phyloP scores from a whole-genome alignment of 495 filamentous ascomycete species.

The Neurospora sublineolata region DNA sequence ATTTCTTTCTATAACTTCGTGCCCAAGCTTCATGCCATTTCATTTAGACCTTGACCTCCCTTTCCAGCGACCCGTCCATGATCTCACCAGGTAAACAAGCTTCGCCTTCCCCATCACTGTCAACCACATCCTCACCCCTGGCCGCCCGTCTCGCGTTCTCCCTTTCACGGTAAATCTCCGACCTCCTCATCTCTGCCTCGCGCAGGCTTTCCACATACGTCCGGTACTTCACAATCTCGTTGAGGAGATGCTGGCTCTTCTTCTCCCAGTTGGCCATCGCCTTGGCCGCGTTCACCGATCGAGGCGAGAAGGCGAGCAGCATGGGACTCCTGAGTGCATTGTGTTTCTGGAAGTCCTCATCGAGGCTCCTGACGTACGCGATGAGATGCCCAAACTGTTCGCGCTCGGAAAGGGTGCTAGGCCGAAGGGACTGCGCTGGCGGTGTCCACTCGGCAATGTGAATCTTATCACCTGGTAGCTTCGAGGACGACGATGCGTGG shows the following conservation, averaged over 20 bases:
- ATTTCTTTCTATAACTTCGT: neutral
- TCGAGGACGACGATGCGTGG: slow-evolving; percentile 10
- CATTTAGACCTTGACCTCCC: neutral
- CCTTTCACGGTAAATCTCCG: slow-evolving; percentile 39
- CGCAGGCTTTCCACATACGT: slow-evolving; percentile 81
- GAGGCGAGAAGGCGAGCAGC: slow-evolving; percentile 79
- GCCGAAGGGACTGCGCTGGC: slow-evolving; percentile 80
- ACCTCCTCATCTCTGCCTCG: slow-evolving; percentile 28
- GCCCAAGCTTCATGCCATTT: neutral
- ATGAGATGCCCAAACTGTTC: slow-evolving; percentile 69
- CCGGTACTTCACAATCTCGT: slow-evolving; percentile 93
- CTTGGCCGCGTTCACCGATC: slow-evolving; percentile 67
- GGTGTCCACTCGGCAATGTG: slow-evolving; percentile 87
- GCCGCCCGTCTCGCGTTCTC: slow-evolving; percentile 28
- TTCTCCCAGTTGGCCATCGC: slow-evolving; percentile 94
- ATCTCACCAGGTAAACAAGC: neutral
- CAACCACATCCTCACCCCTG: slow-evolving; percentile 22
- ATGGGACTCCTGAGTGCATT: slow-evolving; percentile 78
- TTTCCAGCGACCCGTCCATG: neutral
- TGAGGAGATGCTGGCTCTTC: slow-evolving; percentile 78
- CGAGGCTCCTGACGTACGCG: slow-evolving; percentile 72
- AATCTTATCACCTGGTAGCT: slow-evolving; percentile 76
- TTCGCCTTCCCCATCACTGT: neutral
- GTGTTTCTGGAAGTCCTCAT: slow-evolving; percentile 74
- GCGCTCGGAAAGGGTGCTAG: slow-evolving; percentile 60